Evolutionary conservation across 164 flowering plant genomes (phyloP).

Genomic region (Pachysandra terminalis): DNA sequence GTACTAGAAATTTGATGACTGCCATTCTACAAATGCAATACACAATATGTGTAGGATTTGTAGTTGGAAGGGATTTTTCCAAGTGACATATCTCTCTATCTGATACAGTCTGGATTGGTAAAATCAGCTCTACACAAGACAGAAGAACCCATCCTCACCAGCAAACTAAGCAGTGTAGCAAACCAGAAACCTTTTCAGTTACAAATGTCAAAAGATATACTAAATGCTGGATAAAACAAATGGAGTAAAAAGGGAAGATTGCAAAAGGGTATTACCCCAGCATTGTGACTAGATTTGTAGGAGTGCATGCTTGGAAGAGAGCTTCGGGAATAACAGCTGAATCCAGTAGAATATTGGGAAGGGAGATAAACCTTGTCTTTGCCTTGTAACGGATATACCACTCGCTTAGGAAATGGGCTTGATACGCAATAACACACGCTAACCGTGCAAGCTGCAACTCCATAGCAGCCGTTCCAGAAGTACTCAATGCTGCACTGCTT

Average conservation of each 20-base stretch:
- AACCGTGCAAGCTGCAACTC: constrained; percentile 90
- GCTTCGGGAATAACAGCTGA: constrained; percentile 84
- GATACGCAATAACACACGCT: constrained; percentile 84
- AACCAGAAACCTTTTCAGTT: background rate
- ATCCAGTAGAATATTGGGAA: constrained; percentile 83
- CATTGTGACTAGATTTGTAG: constrained; percentile 46
- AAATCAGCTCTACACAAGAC: no score
- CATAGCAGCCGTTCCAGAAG: constrained; percentile 89
- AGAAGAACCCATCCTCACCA: no score
- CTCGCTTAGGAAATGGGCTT: constrained; percentile 86
- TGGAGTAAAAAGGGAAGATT: background rate
- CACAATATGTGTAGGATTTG: no score
- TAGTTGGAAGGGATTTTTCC: no score
- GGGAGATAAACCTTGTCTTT: constrained; percentile 70
- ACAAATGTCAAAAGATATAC: no score
- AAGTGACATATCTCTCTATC: no score
- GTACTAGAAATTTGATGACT: no score
- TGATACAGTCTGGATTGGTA: no score
- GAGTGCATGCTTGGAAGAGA: constrained; percentile 68
- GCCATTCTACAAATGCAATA: no score
- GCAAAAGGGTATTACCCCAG: constrained; percentile 40
- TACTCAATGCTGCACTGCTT: constrained; percentile 75
- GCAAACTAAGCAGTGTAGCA: no score
- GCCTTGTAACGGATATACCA: constrained; percentile 71
- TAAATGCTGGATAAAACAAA: no score